Conservation (phyloP, 2,329 filamentous ascomycete species). For the Sordariomycetes sp. region DNA sequence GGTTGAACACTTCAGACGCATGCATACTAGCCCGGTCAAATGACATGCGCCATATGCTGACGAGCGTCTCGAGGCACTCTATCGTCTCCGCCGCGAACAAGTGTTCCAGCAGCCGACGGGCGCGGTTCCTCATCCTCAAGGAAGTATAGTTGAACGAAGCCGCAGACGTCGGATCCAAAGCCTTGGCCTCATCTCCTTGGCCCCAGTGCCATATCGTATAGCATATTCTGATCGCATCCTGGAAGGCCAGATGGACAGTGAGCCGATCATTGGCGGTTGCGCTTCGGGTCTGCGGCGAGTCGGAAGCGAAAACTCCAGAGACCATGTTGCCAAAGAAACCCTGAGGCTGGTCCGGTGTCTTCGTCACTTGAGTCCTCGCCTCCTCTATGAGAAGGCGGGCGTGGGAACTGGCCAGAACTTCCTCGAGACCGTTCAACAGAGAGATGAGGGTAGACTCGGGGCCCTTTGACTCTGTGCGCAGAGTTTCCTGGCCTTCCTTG, state of each 20-base stretch:
- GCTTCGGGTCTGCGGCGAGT: slow-evolving; percentile 62
- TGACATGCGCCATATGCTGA: slow-evolving; percentile 63
- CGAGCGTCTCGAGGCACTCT: slow-evolving; percentile 84
- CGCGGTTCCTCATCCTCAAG: slow-evolving; percentile 78
- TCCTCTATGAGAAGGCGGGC: slow-evolving; percentile 70
- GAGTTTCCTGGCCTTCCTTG: slow-evolving; percentile 13
- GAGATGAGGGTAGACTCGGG: slow-evolving; percentile 67
- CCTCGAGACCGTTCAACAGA: slow-evolving; percentile 87
- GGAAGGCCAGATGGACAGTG: slow-evolving; percentile 90
- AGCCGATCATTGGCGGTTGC: slow-evolving; percentile 85
- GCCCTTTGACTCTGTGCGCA: slow-evolving; percentile 4
- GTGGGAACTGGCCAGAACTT: slow-evolving; percentile 77
- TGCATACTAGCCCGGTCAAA: background rate
- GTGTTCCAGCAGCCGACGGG: slow-evolving; percentile 78
- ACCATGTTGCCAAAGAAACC: slow-evolving; percentile 93
- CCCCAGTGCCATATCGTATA: slow-evolving; percentile 95
- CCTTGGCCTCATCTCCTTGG: slow-evolving; percentile 41
- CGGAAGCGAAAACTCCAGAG: slow-evolving; percentile 75
- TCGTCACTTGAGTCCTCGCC: slow-evolving; percentile 50
- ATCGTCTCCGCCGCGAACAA: slow-evolving; percentile 84
- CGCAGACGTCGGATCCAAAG: slow-evolving; percentile 52
- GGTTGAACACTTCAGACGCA: slow-evolving; percentile 58
- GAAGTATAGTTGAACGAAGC: slow-evolving; percentile 89
- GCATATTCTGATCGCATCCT: slow-evolving; percentile 86
- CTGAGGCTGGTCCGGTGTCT: slow-evolving; percentile 71